Evolutionary conservation across 768 basidiomycete species (phyloP), one percentile per base, ranked within the genome.

Genomic region (Arthromyces matolae): DNA sequence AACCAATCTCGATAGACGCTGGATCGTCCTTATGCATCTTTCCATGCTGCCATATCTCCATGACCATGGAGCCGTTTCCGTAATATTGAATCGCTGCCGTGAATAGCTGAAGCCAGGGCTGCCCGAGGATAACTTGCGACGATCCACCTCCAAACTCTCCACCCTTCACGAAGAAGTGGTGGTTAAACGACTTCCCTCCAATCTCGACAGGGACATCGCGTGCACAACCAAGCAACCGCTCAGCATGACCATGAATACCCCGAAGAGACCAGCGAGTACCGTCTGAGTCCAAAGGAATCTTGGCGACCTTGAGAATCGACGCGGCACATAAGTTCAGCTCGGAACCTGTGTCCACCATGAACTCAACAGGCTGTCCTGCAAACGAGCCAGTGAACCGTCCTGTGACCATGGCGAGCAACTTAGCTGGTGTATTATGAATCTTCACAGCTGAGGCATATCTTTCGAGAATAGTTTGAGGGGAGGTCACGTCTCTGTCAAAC

Each of bases 281-380:
- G n/a, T n/a, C n/a, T n/a, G n/a, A n/a, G n/a, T n/a, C n/a, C n/a
- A n/a, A n/a, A n/a, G n/a, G n/a, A n/a, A n/a, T n/a, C n/a, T n/a
- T n/a, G n/a, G n/a, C n/a, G n/a, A n/a, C n/a, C n/a, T n/a, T n/a
- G n/a, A n/a, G n/a, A n/a, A n/a, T n/a, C n/a, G n/a, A n/a, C n/a
- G n/a, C n/a, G n/a, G n/a, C n/a, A n/a, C 58, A 49, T 4, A 60
- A 36, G 38, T 62, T 64, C 0, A 64, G 52, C n/a, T 64, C 58
- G 2, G 60, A 64, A 0, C 61, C 61, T 0, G 49, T 40, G 28
- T 64, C 59, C 14, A 64, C 40, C 49, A 64, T 54, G 47, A 56
- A 59, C 0, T 22, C 42, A 1, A 57, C 47, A 4, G 38, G 13
- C 12, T 38, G 14, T 4, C 54, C 54, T 0, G 41, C 54, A 20